Evolutionary conservation across 108 stramenopile genomes (phyloP).

Genomic region (Bacterosira constricta): DNA sequence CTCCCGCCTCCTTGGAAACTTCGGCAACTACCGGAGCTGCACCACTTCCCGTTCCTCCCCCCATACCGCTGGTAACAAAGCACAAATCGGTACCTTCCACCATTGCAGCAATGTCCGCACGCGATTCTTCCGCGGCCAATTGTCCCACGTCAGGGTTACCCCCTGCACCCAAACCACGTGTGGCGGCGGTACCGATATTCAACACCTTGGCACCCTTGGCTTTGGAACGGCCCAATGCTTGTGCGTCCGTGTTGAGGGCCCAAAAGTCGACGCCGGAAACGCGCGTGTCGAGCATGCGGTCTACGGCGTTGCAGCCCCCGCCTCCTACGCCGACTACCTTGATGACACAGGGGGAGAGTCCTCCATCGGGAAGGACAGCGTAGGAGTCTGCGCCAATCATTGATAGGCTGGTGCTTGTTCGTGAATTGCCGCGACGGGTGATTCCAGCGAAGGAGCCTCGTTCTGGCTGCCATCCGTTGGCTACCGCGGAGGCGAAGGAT

Average conservation of each 20-base stretch:
- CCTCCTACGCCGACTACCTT: constrained; percentile 88
- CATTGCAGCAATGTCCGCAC: constrained; percentile 66
- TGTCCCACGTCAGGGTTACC: constrained; percentile 85
- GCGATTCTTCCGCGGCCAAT: constrained; percentile 81
- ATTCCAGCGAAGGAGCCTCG: constrained; percentile 29
- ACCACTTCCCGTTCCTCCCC: constrained; percentile 89
- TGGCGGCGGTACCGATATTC: constrained; percentile 80
- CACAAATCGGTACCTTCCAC: constrained; percentile 85
- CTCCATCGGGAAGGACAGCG: constrained; percentile 70
- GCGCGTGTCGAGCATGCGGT: constrained; percentile 87
- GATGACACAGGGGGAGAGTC: constrained; percentile 72
- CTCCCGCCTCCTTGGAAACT: constrained; percentile 69
- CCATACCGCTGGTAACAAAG: constrained; percentile 91
- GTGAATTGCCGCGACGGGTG: constrained; percentile 11
- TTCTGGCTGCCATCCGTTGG: constrained; percentile 25
- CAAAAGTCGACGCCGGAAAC: constrained; percentile 88
- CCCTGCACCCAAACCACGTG: constrained; percentile 88
- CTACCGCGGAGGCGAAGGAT: constrained; percentile 18
- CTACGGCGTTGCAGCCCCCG: constrained; percentile 60
- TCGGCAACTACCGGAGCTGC: constrained; percentile 87
- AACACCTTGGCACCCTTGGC: constrained; percentile 57
- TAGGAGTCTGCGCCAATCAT: background rate
- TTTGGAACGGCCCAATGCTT: constrained; percentile 71
- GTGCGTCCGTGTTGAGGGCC: constrained; percentile 91
- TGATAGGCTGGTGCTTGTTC: background rate